Base-by-base conservation (phyloP, 495 filamentous ascomycete species). In the Hypoxylon lienhwacheense region DNA sequence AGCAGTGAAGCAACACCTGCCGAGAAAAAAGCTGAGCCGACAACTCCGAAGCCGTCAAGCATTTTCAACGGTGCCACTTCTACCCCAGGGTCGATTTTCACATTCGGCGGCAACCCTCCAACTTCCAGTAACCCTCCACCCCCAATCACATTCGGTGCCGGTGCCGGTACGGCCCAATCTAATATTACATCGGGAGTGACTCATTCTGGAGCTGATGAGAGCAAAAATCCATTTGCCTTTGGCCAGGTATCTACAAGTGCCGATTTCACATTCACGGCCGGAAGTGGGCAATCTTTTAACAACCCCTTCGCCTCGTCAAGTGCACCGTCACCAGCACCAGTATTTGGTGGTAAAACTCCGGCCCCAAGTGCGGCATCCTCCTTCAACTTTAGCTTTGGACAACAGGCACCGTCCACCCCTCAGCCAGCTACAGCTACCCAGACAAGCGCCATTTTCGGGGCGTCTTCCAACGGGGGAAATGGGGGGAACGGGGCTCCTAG, bases 261-360 rank as follows among this genome's bases (percentile, higher is more conserved):
- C 11, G 63, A 69, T 5, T 77, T 77, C 57, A 73, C 65, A 14
- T 78, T 77, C 47, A 59, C 66, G 4, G 59, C 71, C 7, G 72
- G 67, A 1, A 58, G 61, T 28, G 59, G 48, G 2, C 42, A 57
- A 7, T 47, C 68, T 1, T 56, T 75, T 32, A 71, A 72, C 35
- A 77, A 77, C 45, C 73, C 73, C 5, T 76, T 76, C 43, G 43
- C 71, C 11, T 42, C 66, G 11, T 43, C 64, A n/a, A 47, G 35
- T 10, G 17, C 65, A 11, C 10, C 36, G 5, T 24, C 51, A 1
- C 31, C 65, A 5, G 36, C 47, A 7, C 55, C 64, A 4, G 37
- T 42, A 24, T 62, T 65, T 7, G 57, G 47, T 1, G 61, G 55
- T 20, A 63, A 64, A 20, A n/a, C 50, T 21, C 40, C 67, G 3